Evolutionary conservation across 2,329 filamentous ascomycete species (phyloP), one percentile per base, ranked within the genome.

Genomic region (Sporothrix brunneoviolacea): DNA sequence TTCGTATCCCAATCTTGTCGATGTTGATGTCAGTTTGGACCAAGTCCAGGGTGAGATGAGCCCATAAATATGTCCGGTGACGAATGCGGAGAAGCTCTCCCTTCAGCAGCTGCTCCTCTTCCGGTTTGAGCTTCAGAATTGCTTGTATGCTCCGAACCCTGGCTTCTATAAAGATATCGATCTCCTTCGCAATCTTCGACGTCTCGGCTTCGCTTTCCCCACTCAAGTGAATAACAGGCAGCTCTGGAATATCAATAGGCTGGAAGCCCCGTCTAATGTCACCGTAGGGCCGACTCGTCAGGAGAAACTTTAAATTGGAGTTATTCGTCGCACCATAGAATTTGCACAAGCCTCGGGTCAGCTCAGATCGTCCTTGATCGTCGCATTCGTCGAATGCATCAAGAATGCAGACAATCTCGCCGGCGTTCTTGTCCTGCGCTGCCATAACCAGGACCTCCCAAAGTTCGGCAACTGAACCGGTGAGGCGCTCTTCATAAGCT

Each of bases 31-130:
- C 65, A 10, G 54, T 38, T 10, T 59, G 55, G 10, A 54, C 10
- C 22, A 37, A 12, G 18, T 54, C 40, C 10, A 68, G 64, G 1
- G 68, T 57, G 46, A 70, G 60, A 36, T 65, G 57, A 3, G 66
- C 57, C 66, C 63, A 70, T 15, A 70, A 63, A 48, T 69, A 70
- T 0, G 65, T 70, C 8, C 65, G 63, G 35, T 69, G 57, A 0
- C 53, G 35, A 30, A 49, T 50, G 7, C 44, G 33, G 21, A 55
- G 48, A 33, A 64, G 45, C 15, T 35, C 53, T 48, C 56, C 7
- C 43, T 54, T 39, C 1, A 67, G 42, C n/a, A 59, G 27, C 4
- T 22, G 21, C 22, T 37, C 30, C 15, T 51, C 36, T n/a, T 30
- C 28, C 1, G 39, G 13, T 3, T 15, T 16, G 12, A 53, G 47